Evolutionary conservation across 139 green algal species (phyloP).

Genomic region (Choricystis sp.): DNA sequence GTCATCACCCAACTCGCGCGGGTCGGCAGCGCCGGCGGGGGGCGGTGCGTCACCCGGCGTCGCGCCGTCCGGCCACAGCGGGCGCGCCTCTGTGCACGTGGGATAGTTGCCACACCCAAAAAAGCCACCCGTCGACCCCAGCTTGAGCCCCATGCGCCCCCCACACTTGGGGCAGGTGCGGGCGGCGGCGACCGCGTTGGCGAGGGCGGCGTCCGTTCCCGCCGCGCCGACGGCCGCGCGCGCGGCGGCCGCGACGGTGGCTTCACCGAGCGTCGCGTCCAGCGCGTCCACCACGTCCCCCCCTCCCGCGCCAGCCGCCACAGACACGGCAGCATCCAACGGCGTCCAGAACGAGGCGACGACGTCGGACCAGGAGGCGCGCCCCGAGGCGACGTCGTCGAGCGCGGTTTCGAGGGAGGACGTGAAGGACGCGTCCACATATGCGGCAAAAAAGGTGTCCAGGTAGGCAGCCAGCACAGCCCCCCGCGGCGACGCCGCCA

Average conservation of each 20-base stretch:
- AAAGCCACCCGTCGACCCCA: slow-evolving; percentile 19
- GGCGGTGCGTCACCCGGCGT: too few species aligned
- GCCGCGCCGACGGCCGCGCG: neutral
- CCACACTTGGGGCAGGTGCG: slow-evolving; percentile 37
- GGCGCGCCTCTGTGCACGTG: slow-evolving; percentile 17
- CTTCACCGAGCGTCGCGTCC: slow-evolving; percentile 23
- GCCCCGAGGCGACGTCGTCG: slow-evolving; percentile 40
- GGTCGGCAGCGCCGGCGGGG: neutral
- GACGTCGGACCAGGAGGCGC: slow-evolving; percentile 25
- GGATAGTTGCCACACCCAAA: slow-evolving; percentile 30
- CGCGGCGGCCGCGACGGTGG: slow-evolving; percentile 17
- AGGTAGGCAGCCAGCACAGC: slow-evolving; percentile 60
- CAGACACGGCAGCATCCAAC: slow-evolving; percentile 24
- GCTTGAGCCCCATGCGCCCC: slow-evolving; percentile 40
- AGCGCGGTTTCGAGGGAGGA: slow-evolving; percentile 36
- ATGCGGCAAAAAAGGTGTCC: slow-evolving; percentile 44
- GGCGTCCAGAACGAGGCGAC: slow-evolving; percentile 46
- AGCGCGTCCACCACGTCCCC: slow-evolving; percentile 45
- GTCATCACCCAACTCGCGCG: slow-evolving; percentile 3
- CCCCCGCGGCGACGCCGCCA: slow-evolving; percentile 41
- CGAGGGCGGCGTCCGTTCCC: slow-evolving; percentile 3
- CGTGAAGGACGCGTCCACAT: slow-evolving; percentile 73
- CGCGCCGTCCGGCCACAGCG: slow-evolving; percentile 9
- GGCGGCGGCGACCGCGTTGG: neutral
- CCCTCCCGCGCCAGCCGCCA: slow-evolving; percentile 13